These are phyloP conservation scores for Trametes maxima DNA, from an alignment of 768 basidiomycete genomes.

Conservation along the genomic window DNA sequence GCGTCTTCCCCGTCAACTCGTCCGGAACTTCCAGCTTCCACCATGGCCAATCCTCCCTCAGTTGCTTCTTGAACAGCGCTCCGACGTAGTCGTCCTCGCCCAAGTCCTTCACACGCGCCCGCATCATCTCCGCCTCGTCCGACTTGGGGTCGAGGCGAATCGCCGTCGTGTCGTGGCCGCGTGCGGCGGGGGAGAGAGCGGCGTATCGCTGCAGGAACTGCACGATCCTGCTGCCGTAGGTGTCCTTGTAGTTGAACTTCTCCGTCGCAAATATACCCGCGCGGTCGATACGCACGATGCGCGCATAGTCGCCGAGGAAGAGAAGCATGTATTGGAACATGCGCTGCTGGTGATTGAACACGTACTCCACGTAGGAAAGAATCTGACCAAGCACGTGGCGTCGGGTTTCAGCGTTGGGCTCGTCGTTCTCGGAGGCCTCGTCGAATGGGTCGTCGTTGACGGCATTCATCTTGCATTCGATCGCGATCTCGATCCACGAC, in stretches of 20 bases:
- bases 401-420: background rate
- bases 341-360: slow-evolving; percentile 7
- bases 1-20: background rate
- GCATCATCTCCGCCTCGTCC: background rate
- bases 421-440: background rate
- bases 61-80: background rate
- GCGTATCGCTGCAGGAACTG: slow-evolving; percentile 5
- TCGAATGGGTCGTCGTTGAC: background rate
- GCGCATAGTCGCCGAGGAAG: background rate
- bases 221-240: background rate
- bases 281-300: slow-evolving; percentile 1
- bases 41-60: background rate
- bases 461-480: background rate
- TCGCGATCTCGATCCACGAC: background rate
- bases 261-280: background rate
- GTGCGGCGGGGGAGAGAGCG: background rate
- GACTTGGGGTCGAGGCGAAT: background rate
- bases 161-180: slow-evolving; percentile 13
- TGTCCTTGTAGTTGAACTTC: background rate
- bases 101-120: background rate
- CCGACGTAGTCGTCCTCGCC: background rate
- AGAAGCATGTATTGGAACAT: slow-evolving; percentile 6
- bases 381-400: background rate
- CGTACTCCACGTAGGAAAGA: background rate
- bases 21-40: slow-evolving; percentile 4